Conservation (phyloP, 345 rosid species). For the Citrus maxima region DNA sequence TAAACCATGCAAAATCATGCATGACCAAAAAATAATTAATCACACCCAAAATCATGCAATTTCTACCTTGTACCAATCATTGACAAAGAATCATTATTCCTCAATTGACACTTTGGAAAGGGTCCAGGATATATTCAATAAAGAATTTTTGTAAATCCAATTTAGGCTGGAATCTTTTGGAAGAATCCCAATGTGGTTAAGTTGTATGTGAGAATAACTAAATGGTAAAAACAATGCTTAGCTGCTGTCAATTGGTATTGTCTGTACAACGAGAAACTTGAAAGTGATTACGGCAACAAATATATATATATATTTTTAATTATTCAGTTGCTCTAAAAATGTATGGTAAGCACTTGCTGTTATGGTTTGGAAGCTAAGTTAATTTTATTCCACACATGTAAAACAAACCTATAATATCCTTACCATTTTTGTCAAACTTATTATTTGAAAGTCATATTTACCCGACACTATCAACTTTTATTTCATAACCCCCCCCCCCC, state of each 20-base stretch:
- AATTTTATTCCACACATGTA: no score
- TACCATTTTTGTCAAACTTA: no score
- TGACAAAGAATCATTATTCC: background rate
- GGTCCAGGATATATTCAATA: background rate
- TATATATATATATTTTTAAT: no score
- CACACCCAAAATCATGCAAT: background rate
- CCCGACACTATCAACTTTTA: no score
- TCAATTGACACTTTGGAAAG: background rate
- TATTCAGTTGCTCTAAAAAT: no score
- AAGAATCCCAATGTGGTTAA: background rate
- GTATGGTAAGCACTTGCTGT: no score
- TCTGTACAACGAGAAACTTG: slow-evolving; percentile 1
- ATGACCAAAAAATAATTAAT: background rate
- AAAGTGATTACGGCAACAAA: background rate
- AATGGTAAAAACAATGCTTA: background rate
- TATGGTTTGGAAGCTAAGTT: no score
- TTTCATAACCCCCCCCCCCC: no score
- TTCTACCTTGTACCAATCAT: background rate
- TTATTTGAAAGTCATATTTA: no score
- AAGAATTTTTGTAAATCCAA: background rate
- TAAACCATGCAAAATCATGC: background rate
- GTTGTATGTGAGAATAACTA: background rate
- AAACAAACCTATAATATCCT: no score
- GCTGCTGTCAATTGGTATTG: background rate
- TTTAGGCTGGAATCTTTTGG: background rate